Conservation (phyloP, 352 stramenopile genomes). For the Phytophthora capsici region DNA sequence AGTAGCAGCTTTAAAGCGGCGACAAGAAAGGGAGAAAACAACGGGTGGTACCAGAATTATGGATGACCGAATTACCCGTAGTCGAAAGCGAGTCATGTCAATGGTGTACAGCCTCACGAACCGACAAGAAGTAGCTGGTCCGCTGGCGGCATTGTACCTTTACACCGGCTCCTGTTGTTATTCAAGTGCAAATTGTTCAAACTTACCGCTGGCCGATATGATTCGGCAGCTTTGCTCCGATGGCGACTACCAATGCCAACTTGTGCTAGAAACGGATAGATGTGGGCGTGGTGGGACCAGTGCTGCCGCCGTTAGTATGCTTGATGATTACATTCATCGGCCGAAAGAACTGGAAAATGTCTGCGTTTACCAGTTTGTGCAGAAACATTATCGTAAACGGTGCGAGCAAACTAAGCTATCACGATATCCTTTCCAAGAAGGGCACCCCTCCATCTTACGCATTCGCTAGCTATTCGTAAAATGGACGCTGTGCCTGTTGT, state of each 20-base stretch:
- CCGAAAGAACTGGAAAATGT: not conserved
- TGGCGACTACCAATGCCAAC: not conserved
- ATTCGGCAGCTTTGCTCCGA: not conserved
- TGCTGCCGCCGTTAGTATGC: not conserved
- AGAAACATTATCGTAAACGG: not conserved
- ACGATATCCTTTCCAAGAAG: too few species aligned
- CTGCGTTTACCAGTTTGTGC: constrained; percentile 5
- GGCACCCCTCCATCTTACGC: too few species aligned
- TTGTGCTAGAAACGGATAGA: too few species aligned
- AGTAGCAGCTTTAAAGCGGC: not conserved
- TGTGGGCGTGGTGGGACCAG: not conserved
- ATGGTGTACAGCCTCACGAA: not conserved
- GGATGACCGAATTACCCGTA: not conserved
- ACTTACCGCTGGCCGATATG: not conserved
- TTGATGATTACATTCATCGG: constrained; percentile 14
- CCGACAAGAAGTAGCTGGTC: not conserved
- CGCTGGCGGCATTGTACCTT: not conserved
- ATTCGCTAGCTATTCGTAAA: too few species aligned
- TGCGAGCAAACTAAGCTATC: too few species aligned
- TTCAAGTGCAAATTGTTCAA: not conserved
- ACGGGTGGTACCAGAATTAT: not conserved
- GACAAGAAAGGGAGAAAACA: not conserved
- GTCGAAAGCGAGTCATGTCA: not conserved
- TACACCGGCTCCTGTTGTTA: constrained; percentile 1
- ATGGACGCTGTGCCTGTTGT: too few species aligned